These are phyloP conservation scores for Beauveria caledonica DNA, from an alignment of 2,329 filamentous ascomycete species.

Conservation along the genomic window DNA sequence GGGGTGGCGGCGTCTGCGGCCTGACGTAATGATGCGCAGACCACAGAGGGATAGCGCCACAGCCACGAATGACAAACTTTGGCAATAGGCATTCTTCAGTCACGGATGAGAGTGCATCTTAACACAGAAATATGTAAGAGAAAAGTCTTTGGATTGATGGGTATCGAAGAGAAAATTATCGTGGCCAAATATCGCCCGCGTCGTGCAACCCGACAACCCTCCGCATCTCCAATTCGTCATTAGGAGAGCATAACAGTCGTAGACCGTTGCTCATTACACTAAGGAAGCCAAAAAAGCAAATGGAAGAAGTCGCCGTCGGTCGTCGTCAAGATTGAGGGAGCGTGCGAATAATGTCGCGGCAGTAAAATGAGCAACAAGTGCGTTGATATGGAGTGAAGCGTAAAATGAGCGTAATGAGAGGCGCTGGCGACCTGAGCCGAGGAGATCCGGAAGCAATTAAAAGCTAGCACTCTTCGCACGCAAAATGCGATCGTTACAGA, in stretches of 20 bases:
- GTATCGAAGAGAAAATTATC: slow-evolving; percentile 16
- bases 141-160: slow-evolving; percentile 16
- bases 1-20: background rate
- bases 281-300: slow-evolving; percentile 1
- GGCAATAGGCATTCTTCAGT: background rate
- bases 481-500: background rate
- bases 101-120: background rate
- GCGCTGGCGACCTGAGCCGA: background rate
- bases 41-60: background rate
- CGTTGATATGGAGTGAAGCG: background rate
- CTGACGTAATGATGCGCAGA: slow-evolving; percentile 8
- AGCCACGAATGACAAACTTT: background rate
- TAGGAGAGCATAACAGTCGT: background rate
- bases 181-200: slow-evolving; percentile 10
- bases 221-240: slow-evolving; percentile 3
- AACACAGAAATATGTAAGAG: background rate
- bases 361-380: background rate
- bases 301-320: slow-evolving; percentile 8
- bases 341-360: background rate
- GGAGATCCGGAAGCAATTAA: background rate
- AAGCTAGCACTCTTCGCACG: background rate
- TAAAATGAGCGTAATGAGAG: slow-evolving; percentile 1
- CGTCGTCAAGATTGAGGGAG: slow-evolving; percentile 7
- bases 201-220: slow-evolving; percentile 8
- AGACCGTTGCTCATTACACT: background rate